Evolutionary conservation across 2,329 filamentous ascomycete species (phyloP).

Genomic region (Achaetomium macrosporum): DNA sequence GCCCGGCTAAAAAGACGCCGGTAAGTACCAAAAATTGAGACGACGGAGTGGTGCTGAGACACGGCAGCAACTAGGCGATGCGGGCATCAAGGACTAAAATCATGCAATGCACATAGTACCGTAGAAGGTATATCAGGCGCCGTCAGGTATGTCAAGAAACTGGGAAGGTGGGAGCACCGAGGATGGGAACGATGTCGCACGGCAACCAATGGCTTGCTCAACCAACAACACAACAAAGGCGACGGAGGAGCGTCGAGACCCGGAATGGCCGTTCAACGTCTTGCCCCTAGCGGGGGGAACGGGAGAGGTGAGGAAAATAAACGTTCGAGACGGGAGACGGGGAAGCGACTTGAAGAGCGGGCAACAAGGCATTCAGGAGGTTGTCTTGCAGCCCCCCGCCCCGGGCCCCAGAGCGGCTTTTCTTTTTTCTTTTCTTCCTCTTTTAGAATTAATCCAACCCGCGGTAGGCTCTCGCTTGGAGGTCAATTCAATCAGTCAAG

Average conservation of each 20-base stretch:
- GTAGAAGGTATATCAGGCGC: too few relatives aligned
- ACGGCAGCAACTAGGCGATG: too few relatives aligned
- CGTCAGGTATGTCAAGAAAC: too few relatives aligned
- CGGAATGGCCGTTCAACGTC: too few relatives aligned
- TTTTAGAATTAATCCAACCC: conserved; percentile 3
- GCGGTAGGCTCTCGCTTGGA: conserved; percentile 8
- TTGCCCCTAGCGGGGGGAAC: not conserved
- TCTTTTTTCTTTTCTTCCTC: conserved; percentile 1
- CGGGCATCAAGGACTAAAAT: too few relatives aligned
- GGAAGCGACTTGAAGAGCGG: not conserved
- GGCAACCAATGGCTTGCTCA: too few relatives aligned
- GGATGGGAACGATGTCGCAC: too few relatives aligned
- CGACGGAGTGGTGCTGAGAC: not conserved
- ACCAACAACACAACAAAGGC: too few relatives aligned
- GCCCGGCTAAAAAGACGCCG: not conserved
- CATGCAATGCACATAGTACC: too few relatives aligned
- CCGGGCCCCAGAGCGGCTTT: not conserved
- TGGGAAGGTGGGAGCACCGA: too few relatives aligned
- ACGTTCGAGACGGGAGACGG: not conserved
- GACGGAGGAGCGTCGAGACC: too few relatives aligned
- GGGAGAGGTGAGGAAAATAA: not conserved
- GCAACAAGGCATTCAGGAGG: not conserved
- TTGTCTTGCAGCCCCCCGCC: not conserved
- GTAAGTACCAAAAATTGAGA: not conserved
- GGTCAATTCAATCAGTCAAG: conserved; percentile 13